Conservation (phyloP, 31 red algal species). For the Bonnemaisonia californica region DNA sequence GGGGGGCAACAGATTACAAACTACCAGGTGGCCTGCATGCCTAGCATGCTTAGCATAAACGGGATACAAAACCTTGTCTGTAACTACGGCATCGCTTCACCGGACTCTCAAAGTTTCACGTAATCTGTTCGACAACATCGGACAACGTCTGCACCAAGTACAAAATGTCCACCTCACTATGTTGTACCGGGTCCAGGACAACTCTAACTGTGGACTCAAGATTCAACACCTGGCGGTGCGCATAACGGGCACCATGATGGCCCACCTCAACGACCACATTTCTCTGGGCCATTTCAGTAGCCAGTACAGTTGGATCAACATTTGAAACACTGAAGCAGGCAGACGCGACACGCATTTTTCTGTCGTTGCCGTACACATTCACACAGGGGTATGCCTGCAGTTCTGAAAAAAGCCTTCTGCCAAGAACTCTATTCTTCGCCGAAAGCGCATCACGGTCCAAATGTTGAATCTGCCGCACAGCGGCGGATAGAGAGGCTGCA, state of each 20-base stretch:
- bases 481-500: constrained; percentile 18
- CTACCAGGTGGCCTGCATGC: no score
- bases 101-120: no score
- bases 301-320: constrained; percentile 4
- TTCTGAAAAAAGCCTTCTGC: constrained; percentile 8
- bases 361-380: constrained; percentile 24
- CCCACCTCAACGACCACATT: constrained; percentile 9
- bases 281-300: background rate
- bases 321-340: constrained; percentile 40
- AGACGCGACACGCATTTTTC: constrained; percentile 3
- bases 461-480: constrained; percentile 2
- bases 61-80: background rate
- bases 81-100: background rate
- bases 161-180: constrained; percentile 5
- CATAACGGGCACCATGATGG: constrained; percentile 6
- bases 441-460: background rate
- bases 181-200: background rate
- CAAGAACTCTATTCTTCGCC: background rate
- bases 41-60: no score
- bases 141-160: constrained; percentile 1
- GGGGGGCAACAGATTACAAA: no score
- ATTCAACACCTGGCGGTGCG: background rate
- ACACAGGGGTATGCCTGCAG: constrained; percentile 9
- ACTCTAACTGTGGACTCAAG: constrained; percentile 21
- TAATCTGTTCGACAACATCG: background rate